Evolutionary conservation across 148 eudicot genomes (phyloP), one percentile per base, ranked within the genome.

Genomic region (Persicaria tinctoria): DNA sequence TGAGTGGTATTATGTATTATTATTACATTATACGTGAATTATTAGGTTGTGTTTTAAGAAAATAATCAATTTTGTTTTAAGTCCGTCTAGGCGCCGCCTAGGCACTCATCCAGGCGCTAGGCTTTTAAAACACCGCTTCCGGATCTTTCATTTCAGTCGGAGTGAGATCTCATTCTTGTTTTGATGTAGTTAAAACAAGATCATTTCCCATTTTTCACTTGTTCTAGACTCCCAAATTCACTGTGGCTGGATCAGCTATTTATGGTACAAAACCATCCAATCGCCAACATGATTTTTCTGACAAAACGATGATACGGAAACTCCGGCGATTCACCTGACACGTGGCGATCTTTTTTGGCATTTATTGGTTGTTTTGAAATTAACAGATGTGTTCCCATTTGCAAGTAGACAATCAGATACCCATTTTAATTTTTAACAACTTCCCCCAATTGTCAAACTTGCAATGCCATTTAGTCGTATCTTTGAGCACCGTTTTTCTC

Each of bases 371-470:
- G 46, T 63, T 63, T 63, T 63, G 46, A 63, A 63, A 38, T 63
- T 32, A 32, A 12, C 41, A 0, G 27, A 38, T n/a, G 46, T 16
- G 6, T 63, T 32, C 69, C 46, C 6, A 6, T 57, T 32, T 32
- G 41, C 41, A 2, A 32, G 41, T 32, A 32, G 63, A 27, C 27
- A 57, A 8, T 57, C 53, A 57, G 8, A 18, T 32, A 32, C 32
- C 63, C 18, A 7, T 17, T n/a, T 57, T 18, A 57, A 57, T 17
- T 5, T 49, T 49, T 3, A 50, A 50, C 53, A 50, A 8, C 12
- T 50, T 50, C 53, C 53, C 5, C 60, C 16, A 55, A 20, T 66
- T 10, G 70, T 66, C 70, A 66, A 66, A 66, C 17, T 44, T 66
- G 1, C 5, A 2, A 32, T 44, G 70, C 70, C 69, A 41, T 66